These are phyloP conservation scores for Pythium plurisporium DNA, from an alignment of 352 stramenopile species.

Conservation along the genomic window DNA sequence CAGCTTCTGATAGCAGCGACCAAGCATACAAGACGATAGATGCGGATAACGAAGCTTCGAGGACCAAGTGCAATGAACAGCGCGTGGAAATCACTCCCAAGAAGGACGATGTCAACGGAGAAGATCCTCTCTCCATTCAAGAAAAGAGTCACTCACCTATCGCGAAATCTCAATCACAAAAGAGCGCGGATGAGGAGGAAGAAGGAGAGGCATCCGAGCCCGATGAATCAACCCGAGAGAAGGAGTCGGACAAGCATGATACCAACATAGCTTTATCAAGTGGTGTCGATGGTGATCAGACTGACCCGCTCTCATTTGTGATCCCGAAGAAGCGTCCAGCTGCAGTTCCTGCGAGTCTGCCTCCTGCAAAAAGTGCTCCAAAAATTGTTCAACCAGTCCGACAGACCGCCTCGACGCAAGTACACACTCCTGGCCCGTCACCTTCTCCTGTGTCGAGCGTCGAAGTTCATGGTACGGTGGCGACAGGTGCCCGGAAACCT, in stretches of 20 bases:
- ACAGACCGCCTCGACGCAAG: neutral
- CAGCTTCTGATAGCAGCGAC: too few species aligned
- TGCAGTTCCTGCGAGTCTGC: neutral
- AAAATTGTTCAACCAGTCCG: neutral
- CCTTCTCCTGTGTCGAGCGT: slow-evolving; percentile 10
- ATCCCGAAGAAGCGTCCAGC: slow-evolving; percentile 34
- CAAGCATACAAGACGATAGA: too few species aligned
- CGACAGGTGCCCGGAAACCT: neutral
- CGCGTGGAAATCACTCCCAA: too few species aligned
- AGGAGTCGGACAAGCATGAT: neutral
- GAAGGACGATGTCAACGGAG: too few species aligned
- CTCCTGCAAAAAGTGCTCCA: neutral
- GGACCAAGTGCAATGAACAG: too few species aligned
- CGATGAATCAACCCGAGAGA: neutral
- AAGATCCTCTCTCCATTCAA: too few species aligned
- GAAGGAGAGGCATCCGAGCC: slow-evolving; percentile 20
- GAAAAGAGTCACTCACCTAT: too few species aligned
- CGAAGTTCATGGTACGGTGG: neutral
- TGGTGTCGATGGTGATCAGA: too few species aligned
- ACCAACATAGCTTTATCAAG: too few species aligned
- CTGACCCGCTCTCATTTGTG: slow-evolving; percentile 36
- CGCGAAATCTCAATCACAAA: too few species aligned
- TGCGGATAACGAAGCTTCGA: too few species aligned
- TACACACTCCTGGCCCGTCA: neutral
- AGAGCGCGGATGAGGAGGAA: slow-evolving; percentile 10